Evolutionary conservation across 768 basidiomycete species (phyloP).

Genomic region (Suillus discolor): DNA sequence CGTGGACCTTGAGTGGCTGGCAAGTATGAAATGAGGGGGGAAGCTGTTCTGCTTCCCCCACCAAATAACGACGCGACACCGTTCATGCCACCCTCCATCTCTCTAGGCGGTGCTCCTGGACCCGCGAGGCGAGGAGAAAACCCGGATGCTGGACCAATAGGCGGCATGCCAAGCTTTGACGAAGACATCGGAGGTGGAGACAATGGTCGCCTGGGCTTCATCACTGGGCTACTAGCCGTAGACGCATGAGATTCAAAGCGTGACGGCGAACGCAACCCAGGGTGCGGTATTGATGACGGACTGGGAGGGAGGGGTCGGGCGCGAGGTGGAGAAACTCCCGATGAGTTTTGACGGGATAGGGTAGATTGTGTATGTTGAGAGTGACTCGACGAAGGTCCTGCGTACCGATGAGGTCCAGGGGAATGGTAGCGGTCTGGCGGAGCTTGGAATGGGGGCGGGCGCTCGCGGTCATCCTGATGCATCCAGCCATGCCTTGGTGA

Average conservation of each 20-base stretch:
- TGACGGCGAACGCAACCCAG: conserved; percentile 5
- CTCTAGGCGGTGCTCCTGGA: conserved; percentile 28
- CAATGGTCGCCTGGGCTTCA: conserved; percentile 10
- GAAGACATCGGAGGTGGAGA: conserved; percentile 26
- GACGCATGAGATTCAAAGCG: conserved; percentile 5
- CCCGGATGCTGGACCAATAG: conserved; percentile 15
- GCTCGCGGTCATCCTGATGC: conserved; percentile 30
- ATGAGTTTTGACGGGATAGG: conserved; percentile 14
- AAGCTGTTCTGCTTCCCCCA: conserved; percentile 1
- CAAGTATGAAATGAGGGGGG: conserved; percentile 3
- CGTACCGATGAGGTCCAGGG: conserved; percentile 24
- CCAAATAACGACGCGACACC: conserved; percentile 5
- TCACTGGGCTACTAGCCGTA: conserved; percentile 1
- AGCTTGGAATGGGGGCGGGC: conserved; percentile 30
- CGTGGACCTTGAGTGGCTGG: conserved; percentile 3
- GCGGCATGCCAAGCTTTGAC: conserved; percentile 28
- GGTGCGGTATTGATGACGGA: conserved; percentile 11
- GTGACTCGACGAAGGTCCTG: conserved; percentile 6
- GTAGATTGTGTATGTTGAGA: conserved; percentile 7
- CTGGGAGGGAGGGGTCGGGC: conserved; percentile 30
- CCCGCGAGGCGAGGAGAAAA: conserved; percentile 34
- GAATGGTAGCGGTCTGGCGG: conserved; percentile 31
- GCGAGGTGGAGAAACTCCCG: conserved; percentile 40
- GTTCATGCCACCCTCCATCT: conserved; percentile 2
- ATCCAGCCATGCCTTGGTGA: conserved; percentile 48